Conservation (phyloP, 495 filamentous ascomycete genomes). For the Penicillium argentinense region DNA sequence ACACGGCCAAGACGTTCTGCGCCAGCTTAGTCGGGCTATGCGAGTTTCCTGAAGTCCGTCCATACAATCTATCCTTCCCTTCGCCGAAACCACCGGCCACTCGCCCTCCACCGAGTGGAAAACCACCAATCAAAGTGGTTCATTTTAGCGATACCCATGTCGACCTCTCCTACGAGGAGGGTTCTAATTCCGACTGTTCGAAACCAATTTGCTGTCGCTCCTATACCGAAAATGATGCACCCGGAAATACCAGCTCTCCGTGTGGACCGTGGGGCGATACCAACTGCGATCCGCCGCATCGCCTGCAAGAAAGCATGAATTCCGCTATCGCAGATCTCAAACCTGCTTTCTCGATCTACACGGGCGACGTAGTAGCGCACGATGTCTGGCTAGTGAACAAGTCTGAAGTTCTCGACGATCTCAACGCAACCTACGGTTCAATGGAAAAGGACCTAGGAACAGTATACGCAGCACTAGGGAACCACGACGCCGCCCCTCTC, state of each 20-base stretch:
- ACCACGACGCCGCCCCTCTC: slow-evolving; percentile 55
- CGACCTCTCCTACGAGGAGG: slow-evolving; percentile 48
- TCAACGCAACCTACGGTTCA: slow-evolving; percentile 41
- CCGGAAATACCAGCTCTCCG: slow-evolving; percentile 42
- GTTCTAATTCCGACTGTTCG: slow-evolving; percentile 44
- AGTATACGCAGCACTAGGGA: slow-evolving; percentile 52
- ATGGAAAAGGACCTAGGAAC: slow-evolving; percentile 29
- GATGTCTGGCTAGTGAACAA: slow-evolving; percentile 30
- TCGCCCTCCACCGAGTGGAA: slow-evolving; percentile 42
- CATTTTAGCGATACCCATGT: slow-evolving; percentile 57
- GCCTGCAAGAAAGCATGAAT: slow-evolving; percentile 53
- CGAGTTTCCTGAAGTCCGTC: slow-evolving; percentile 39
- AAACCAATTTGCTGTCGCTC: slow-evolving; percentile 57
- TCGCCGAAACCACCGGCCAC: slow-evolving; percentile 36
- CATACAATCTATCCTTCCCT: slow-evolving; percentile 44
- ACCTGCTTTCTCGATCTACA: slow-evolving; percentile 22
- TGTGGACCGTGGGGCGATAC: slow-evolving; percentile 48
- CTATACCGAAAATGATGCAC: slow-evolving; percentile 44
- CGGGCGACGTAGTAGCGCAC: slow-evolving; percentile 26
- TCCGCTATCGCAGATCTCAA: slow-evolving; percentile 35
- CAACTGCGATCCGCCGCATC: slow-evolving; percentile 49
- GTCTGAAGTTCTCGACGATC: slow-evolving; percentile 39
- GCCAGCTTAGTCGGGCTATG: slow-evolving; percentile 51
- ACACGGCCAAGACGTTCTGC: slow-evolving; percentile 48
- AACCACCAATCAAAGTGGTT: slow-evolving; percentile 47